Evolutionary conservation across 306 rosid species (phyloP).

Genomic region (Prunus mongolica): DNA sequence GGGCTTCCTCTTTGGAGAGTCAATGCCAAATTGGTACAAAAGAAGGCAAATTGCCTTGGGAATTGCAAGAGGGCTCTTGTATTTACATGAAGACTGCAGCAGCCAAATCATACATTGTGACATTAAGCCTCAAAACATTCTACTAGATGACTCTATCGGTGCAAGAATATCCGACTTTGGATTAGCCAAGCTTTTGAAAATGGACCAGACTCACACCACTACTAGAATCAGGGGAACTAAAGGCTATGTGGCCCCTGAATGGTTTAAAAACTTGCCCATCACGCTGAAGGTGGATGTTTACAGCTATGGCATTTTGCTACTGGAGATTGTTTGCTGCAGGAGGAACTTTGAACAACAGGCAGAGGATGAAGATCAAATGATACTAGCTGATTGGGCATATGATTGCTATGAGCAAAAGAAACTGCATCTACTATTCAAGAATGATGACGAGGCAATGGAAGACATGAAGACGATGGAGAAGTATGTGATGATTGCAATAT

Average conservation of each 20-base stretch:
- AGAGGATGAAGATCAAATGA: too few relatives aligned
- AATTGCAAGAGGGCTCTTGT: slow-evolving; percentile 19
- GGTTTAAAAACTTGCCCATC: slow-evolving; percentile 23
- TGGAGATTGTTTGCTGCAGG: slow-evolving; percentile 27
- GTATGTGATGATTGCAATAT: slow-evolving; percentile 17
- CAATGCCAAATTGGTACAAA: slow-evolving; percentile 11
- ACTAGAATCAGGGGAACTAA: slow-evolving; percentile 23
- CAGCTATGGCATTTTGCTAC: neutral
- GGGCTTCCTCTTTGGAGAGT: neutral
- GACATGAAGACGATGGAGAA: neutral
- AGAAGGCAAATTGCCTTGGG: slow-evolving; percentile 16
- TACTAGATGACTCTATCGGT: neutral
- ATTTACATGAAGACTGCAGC: slow-evolving; percentile 32
- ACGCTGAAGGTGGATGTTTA: slow-evolving; percentile 28
- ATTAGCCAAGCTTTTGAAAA: slow-evolving; percentile 23
- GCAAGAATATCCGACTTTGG: slow-evolving; percentile 31
- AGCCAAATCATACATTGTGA: too few relatives aligned
- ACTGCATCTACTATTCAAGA: too few relatives aligned
- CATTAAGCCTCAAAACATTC: neutral
- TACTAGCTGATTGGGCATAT: too few relatives aligned
- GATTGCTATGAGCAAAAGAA: too few relatives aligned
- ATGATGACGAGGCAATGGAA: too few relatives aligned
- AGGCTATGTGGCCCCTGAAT: slow-evolving; percentile 31
- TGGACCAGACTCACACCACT: slow-evolving; percentile 17
- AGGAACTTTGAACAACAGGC: slow-evolving; percentile 1